A percentile compares a stretch with the other conserved stretches of the same genome.
Conservation (phyloP, 345 rosid species). For the Rhodamnia rubescens region DNA sequence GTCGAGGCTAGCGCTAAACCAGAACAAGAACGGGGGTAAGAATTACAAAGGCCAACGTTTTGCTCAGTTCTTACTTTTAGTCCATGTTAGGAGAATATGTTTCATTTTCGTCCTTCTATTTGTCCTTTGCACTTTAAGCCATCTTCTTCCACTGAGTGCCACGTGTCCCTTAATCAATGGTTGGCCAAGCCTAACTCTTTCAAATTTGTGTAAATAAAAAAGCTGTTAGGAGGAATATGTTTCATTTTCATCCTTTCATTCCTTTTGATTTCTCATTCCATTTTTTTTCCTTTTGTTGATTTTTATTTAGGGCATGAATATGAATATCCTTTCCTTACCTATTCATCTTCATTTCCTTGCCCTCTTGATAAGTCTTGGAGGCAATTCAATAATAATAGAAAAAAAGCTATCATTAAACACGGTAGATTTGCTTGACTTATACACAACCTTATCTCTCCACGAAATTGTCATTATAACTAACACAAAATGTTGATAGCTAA, state of each 20-base stretch:
- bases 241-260: too few species aligned
- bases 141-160: not conserved
- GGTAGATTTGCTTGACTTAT: not conserved
- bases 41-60: not conserved
- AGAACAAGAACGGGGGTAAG: not conserved
- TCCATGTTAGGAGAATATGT: not conserved
- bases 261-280: too few species aligned
- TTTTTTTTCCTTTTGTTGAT: not conserved
- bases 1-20: not conserved
- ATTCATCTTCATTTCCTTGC: too few species aligned
- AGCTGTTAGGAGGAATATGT: too few species aligned
- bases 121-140: not conserved
- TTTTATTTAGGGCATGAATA: not conserved
- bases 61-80: not conserved
- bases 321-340: too few species aligned
- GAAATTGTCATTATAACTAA: not conserved
- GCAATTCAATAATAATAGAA: not conserved
- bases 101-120: not conserved
- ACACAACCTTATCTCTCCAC: not conserved
- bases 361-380: not conserved
- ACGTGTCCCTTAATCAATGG: not conserved
- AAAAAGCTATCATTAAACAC: not conserved
- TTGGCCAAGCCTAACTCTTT: not conserved
- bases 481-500: not conserved
- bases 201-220: too few species aligned